A percentile compares a stretch with the other conserved stretches of the same genome.
Conservation (phyloP, 441 rosid species). For the Erodium moschatum region DNA sequence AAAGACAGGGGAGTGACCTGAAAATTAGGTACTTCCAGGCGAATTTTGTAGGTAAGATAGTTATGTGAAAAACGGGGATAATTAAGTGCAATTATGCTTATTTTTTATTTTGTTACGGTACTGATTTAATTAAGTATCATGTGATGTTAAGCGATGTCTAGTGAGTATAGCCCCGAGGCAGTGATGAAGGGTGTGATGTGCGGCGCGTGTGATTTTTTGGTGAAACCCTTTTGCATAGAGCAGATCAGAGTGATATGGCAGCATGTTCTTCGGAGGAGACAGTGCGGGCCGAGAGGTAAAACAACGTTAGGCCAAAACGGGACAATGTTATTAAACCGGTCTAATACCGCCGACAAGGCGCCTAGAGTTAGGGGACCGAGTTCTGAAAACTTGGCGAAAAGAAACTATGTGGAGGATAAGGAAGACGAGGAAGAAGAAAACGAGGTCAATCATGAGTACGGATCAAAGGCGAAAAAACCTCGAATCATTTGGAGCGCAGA, state of each 20-base stretch:
- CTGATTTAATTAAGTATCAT: too few relatives aligned
- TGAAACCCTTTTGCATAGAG: constrained; percentile 27
- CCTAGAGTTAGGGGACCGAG: too few relatives aligned
- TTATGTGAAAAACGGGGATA: too few relatives aligned
- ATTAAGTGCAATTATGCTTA: too few relatives aligned
- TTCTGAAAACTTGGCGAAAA: neutral
- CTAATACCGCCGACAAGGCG: neutral
- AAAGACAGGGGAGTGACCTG: too few relatives aligned
- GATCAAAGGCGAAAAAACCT: constrained; percentile 17
- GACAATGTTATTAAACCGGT: neutral
- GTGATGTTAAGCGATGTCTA: constrained; percentile 22
- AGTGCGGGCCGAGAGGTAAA: too few relatives aligned
- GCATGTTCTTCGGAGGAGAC: constrained; percentile 29
- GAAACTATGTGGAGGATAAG: neutral
- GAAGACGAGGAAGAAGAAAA: constrained; percentile 9
- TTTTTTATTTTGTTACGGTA: too few relatives aligned
- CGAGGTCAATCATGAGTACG: constrained; percentile 1
- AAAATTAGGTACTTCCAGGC: too few relatives aligned
- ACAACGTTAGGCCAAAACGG: neutral
- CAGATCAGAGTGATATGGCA: constrained; percentile 29
- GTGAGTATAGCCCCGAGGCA: constrained; percentile 21
- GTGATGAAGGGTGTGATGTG: constrained; percentile 20
- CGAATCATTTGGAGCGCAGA: constrained; percentile 30
- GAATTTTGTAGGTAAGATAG: too few relatives aligned
- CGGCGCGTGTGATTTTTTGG: constrained; percentile 32